Base-by-base conservation (phyloP, 1,284 basidiomycete genomes). In the Naganishia sp. region DNA sequence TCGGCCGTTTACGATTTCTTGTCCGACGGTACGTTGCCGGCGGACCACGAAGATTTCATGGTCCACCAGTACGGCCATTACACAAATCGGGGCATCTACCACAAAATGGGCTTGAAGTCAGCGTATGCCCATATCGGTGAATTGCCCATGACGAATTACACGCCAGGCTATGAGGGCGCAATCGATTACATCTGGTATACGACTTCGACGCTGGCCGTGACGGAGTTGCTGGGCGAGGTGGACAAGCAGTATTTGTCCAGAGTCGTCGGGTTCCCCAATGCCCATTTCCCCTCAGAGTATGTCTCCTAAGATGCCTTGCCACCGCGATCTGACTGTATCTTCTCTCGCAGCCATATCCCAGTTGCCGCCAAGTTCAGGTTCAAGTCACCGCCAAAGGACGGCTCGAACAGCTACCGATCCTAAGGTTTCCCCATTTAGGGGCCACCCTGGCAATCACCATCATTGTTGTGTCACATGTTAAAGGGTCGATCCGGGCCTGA, bases 161-260 rank as follows among this genome's bases (percentile, higher is more conserved):
- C 90, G 36, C 92, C 96, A 10, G 86, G 86, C 64, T 94, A 88
- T 83, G 85, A 85, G 70, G 92, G 88, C 53, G 86, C 86, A 56
- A 86, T 99, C 74, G 96, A 99, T 81, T 95, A 98, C 77, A 86
- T 99, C 73, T 99, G 93, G 88, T 95, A 93, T 79, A 87, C 89
- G 69, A 84, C 86, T 13, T 83, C 86, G 66, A 90, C 88, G 71
- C 77, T 99, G 65, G 85, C 85, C n/a, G 88, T 93, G 23, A 93
- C 89, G 67, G 88, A 89, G 21, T 86, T 97, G 46, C 83, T 99
- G 54, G 92, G 92, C 21, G 92, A 91, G 76, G 88, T 98, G 64
- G 94, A 98, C 78, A 84, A 83, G 74, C 79, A 78, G 33, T 99
- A 99, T 82, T 80, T 98, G 73, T 54, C 49, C 15, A 94, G 92